Evolutionary conservation across 805 yeast genomes (phyloP).

Genomic region (Candida koratica): DNA sequence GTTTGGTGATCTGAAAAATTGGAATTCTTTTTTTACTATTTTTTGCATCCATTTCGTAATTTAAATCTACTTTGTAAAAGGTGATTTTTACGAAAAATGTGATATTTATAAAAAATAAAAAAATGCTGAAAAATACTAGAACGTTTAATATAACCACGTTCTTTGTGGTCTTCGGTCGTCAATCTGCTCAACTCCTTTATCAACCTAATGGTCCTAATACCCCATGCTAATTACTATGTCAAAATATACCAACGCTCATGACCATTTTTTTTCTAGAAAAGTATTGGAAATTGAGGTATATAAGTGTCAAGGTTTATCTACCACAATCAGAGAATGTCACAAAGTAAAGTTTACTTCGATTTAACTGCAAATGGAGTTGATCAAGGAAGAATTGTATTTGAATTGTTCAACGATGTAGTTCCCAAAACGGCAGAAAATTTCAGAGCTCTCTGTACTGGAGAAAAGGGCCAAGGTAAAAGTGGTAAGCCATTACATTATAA

Average conservation of each 20-base stretch:
- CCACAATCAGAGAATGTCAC: constrained; percentile 4
- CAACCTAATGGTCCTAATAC: neutral
- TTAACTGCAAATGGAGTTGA: constrained; percentile 66
- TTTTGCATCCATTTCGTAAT: no score
- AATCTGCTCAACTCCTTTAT: neutral
- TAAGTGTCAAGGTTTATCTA: no score
- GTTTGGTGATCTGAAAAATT: no score
- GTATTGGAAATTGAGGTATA: neutral
- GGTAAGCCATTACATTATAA: constrained; percentile 73
- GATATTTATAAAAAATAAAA: no score
- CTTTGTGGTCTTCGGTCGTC: no score
- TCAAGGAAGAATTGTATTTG: constrained; percentile 76
- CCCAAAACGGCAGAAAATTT: constrained; percentile 91
- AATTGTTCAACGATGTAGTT: constrained; percentile 66
- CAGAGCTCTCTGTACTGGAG: constrained; percentile 85
- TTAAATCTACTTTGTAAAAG: no score
- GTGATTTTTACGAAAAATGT: no score
- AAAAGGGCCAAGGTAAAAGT: constrained; percentile 58
- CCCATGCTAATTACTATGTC: no score
- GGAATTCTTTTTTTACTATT: no score
- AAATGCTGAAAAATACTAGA: no score
- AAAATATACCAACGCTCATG: constrained; percentile 4
- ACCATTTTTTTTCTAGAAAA: constrained; percentile 7
- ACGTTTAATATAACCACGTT: no score
- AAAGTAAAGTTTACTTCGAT: constrained; percentile 69